Conservation (phyloP, 768 basidiomycete genomes). For the Termitomyces sp. region DNA sequence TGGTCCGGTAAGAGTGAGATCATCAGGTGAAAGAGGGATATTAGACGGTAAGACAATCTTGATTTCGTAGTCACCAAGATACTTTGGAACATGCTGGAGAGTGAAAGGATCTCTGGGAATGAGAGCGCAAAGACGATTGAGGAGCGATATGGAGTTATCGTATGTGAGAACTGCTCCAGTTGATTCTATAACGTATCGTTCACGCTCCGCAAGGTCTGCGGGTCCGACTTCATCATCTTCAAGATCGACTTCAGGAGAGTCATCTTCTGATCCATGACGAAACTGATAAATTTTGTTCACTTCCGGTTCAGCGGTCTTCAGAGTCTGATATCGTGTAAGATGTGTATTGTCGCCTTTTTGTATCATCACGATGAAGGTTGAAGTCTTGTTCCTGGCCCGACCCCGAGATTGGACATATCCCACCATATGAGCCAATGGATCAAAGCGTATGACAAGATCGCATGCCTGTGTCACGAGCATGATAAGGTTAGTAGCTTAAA, state of each 20-base stretch:
- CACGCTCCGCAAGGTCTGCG: slow-evolving; percentile 59
- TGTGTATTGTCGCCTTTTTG: slow-evolving; percentile 55
- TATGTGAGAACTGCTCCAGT: slow-evolving; percentile 82
- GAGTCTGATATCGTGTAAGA: slow-evolving; percentile 52
- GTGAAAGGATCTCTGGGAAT: slow-evolving; percentile 75
- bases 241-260: slow-evolving; percentile 39
- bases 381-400: slow-evolving; percentile 71
- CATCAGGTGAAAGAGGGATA: slow-evolving; percentile 53
- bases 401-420: slow-evolving; percentile 90
- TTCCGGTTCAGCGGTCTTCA: slow-evolving; percentile 60
- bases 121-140: slow-evolving; percentile 74
- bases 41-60: slow-evolving; percentile 64
- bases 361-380: slow-evolving; percentile 81
- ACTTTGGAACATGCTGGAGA: slow-evolving; percentile 54
- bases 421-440: slow-evolving; percentile 76
- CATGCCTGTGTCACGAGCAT: slow-evolving; percentile 56
- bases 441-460: slow-evolving; percentile 84
- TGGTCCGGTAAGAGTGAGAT: slow-evolving; percentile 60
- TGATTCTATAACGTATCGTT: slow-evolving; percentile 66
- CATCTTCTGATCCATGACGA: slow-evolving; percentile 38
- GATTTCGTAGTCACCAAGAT: slow-evolving; percentile 53
- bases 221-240: slow-evolving; percentile 38
- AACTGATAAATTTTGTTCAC: slow-evolving; percentile 61
- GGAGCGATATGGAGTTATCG: slow-evolving; percentile 65
- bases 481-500: not conserved